Conservation (phyloP, 306 rosid species). For the peach (Prunus persica) region Prunus_persica_NCBIv2 NC_034011.1:23800501-23801000, state of each 20-base stretch:
- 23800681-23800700: neutral
- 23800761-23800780: constrained; percentile 74
- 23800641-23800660: constrained; percentile 86
- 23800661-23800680: constrained; percentile 36
- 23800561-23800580: constrained; percentile 31
- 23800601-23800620: constrained; percentile 61
- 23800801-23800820: constrained; percentile 75
- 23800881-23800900: constrained; percentile 72
- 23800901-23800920: constrained; percentile 66
- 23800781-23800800: constrained; percentile 80
- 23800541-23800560: neutral
- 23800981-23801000: constrained; percentile 62
- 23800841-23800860: constrained; percentile 83
- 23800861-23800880: constrained; percentile 82
- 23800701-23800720: neutral
- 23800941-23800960: constrained; percentile 84
- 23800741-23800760: neutral
- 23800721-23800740: neutral
- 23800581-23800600: constrained; percentile 43
- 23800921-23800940: constrained; percentile 72
- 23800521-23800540: neutral
- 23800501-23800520: neutral
- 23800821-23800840: constrained; percentile 81
- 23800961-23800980: constrained; percentile 76
- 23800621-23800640: constrained; percentile 66